Evolutionary conservation across 169 alveolate species (phyloP), one percentile per base, ranked within the genome.

Genomic region (Babesia bovis): DNA sequence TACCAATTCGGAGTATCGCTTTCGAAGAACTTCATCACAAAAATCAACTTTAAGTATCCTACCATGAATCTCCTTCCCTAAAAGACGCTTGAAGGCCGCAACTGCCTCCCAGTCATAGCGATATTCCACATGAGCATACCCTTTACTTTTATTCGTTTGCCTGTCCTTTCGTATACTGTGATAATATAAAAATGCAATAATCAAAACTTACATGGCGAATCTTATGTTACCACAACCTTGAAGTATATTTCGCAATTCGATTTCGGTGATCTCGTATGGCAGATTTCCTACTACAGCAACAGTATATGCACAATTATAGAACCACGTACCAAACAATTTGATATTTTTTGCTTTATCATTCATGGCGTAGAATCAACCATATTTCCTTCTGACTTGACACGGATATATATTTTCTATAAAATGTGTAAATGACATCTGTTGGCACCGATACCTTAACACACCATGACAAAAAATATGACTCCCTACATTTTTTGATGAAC

Each of bases 61-160:
- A 13, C 87, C 87, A 52, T 60, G 35, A 19, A 79, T 12, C 41
- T 79, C 87, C 47, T 70, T 79, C 10, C 84, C 87, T 32, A 53
- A 13, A 15, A 79, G 77, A 7, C 79, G 51, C 45, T 79, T 79
- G 35, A 79, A 61, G 26, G 87, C 87, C 44, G 67, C 87, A 13
- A 79, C 83, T 17, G 77, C 66, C 69, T 79, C 87, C 30, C 57
- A 23, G 45, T 79, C 87, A 47, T 69, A 70, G 15, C 87, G 40
- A 33, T 79, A 79, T 50, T 79, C 87, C 23, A 79, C 57, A 41
- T 79, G 85, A 2, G 84, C 87, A 38, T 79, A 79, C 1, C 87
- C 87, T 42, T 70, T 68, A n/a, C 87, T 79, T 49, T 63, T 79
- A 25, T 79, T 79, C 10, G 87, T 79, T 21, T 69, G 78, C 38